phyloP scores from a whole-genome alignment of 2,329 filamentous ascomycete genomes.

The Coniochaeta hoffmannii region DNA sequence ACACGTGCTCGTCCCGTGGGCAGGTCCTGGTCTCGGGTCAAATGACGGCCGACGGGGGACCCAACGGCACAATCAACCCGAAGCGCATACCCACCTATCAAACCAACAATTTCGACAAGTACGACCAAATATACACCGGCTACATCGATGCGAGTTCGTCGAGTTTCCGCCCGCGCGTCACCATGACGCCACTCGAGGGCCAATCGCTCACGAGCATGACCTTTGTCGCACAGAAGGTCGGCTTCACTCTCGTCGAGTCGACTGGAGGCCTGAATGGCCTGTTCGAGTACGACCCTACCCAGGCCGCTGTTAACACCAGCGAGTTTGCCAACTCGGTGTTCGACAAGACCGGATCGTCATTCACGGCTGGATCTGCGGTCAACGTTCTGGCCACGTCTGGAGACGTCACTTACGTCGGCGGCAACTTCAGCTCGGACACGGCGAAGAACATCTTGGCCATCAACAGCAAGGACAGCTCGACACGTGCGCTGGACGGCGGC shows the following conservation, averaged over 20 bases:
- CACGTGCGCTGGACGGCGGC: conserved; percentile 60
- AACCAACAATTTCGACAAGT: conserved; percentile 95
- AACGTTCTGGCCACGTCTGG: conserved; percentile 58
- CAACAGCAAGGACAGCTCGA: conserved; percentile 51
- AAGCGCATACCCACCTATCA: conserved; percentile 56
- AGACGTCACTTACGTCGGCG: conserved; percentile 66
- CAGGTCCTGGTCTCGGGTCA: conserved; percentile 73
- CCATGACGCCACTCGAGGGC: conserved; percentile 59
- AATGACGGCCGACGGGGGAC: conserved; percentile 46
- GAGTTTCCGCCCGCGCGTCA: conserved; percentile 74
- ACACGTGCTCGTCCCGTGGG: conserved; percentile 68
- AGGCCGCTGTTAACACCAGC: conserved; percentile 47
- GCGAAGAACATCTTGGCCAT: conserved; percentile 74
- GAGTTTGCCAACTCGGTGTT: conserved; percentile 67
- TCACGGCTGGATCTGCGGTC: conserved; percentile 61
- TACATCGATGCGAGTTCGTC: conserved; percentile 67
- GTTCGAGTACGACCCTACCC: conserved; percentile 75
- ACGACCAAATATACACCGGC: conserved; percentile 84
- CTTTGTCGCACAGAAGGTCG: conserved; percentile 83
- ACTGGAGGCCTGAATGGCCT: conserved; percentile 81
- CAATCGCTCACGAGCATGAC: conserved; percentile 58
- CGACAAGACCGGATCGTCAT: conserved; percentile 65
- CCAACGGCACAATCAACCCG: conserved; percentile 42
- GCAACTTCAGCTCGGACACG: conserved; percentile 67
- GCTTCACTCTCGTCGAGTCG: conserved; percentile 66